phyloP scores from a whole-genome alignment of 495 filamentous ascomycete species.

The Trichoderma orchidacearum region DNA sequence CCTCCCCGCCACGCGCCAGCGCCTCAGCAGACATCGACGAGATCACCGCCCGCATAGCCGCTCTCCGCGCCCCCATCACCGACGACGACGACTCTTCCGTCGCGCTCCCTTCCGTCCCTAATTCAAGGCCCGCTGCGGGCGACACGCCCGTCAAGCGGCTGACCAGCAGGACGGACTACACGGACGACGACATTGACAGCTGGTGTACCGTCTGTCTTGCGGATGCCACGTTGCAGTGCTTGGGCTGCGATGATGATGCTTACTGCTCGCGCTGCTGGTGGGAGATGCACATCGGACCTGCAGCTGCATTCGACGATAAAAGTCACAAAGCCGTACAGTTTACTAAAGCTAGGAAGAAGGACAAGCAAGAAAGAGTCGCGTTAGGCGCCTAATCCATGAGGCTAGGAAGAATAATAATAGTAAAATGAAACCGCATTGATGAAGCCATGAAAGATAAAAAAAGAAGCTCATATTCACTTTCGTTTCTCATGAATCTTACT shows the following conservation, averaged over 20 bases:
- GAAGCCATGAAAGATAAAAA: too few species aligned
- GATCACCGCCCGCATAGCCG: constrained; percentile 25
- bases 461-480: too few species aligned
- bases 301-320: constrained; percentile 42
- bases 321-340: constrained; percentile 32
- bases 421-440: not conserved
- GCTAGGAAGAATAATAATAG: not conserved
- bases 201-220: constrained; percentile 63
- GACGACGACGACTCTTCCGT: constrained; percentile 21
- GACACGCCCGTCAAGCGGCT: constrained; percentile 7
- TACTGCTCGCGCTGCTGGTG: constrained; percentile 57
- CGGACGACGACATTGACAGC: constrained; percentile 48
- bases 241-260: constrained; percentile 49
- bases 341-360: constrained; percentile 5
- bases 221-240: constrained; percentile 47
- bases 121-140: constrained; percentile 28
- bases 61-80: constrained; percentile 13
- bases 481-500: too few species aligned
- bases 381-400: not conserved
- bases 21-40: constrained; percentile 18
- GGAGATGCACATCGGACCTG: constrained; percentile 50
- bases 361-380: not conserved
- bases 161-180: constrained; percentile 23
- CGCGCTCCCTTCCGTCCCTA: constrained; percentile 40
- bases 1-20: not conserved